These are phyloP conservation scores for Penicillium sp. DNA, from an alignment of 2,329 filamentous ascomycete genomes.

Conservation along the genomic window DNA sequence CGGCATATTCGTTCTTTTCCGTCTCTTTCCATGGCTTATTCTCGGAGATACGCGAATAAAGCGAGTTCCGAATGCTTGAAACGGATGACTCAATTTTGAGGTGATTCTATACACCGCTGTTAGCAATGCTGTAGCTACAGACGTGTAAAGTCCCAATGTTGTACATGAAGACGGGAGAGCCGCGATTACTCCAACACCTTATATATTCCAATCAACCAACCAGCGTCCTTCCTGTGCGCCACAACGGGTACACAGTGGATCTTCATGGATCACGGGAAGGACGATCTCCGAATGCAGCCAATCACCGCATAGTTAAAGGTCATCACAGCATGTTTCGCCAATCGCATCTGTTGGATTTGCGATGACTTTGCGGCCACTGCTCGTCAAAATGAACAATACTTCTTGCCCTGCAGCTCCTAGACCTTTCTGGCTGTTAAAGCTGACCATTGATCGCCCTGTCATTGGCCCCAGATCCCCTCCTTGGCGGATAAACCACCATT, in stretches of 20 bases:
- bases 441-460: constrained; percentile 14
- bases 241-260: not conserved
- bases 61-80: not conserved
- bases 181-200: not conserved
- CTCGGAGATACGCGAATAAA: not conserved
- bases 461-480: constrained; percentile 10
- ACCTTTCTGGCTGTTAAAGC: constrained; percentile 1
- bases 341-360: constrained; percentile 13
- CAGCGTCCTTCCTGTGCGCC: not conserved
- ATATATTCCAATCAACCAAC: not conserved
- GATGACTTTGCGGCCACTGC: not conserved
- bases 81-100: not conserved
- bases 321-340: constrained; percentile 11
- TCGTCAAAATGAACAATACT: not conserved
- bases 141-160: not conserved
- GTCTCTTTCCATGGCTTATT: not conserved
- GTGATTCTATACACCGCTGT: not conserved
- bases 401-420: not conserved
- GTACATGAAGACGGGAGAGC: not conserved
- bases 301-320: constrained; percentile 12
- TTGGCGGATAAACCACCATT: constrained; percentile 8
- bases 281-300: constrained; percentile 5
- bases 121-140: not conserved
- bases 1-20: not conserved
- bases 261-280: not conserved